A percentile compares a stretch with the other conserved stretches of the same genome.
These are phyloP conservation scores for Sporothrix inflata DNA, from an alignment of 2,329 filamentous ascomycete genomes.

Conservation along the genomic window DNA sequence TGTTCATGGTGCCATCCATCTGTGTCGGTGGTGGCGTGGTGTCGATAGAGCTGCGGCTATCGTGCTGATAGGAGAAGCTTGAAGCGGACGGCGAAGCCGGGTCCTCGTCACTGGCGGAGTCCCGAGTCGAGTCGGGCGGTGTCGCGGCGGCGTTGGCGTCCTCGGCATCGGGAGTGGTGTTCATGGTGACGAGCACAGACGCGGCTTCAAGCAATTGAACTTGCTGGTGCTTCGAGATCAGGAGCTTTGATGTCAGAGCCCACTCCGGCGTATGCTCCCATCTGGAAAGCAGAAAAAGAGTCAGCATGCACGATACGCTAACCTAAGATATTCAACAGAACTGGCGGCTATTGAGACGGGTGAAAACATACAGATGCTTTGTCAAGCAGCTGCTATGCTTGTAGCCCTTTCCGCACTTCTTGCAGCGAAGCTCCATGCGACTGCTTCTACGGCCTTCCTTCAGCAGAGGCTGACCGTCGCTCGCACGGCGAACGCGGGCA, in stretches of 20 bases:
- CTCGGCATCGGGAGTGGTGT: constrained; percentile 43
- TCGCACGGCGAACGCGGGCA: constrained; percentile 65
- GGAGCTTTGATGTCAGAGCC: constrained; percentile 93
- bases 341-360: constrained; percentile 36
- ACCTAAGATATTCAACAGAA: constrained; percentile 43
- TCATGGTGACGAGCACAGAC: constrained; percentile 95
- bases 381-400: constrained; percentile 99
- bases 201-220: constrained; percentile 96
- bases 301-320: constrained; percentile 42
- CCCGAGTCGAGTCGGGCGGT: constrained; percentile 66
- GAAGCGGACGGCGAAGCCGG: constrained; percentile 82
- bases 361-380: constrained; percentile 97
- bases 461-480: constrained; percentile 78
- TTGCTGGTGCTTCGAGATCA: constrained; percentile 99
- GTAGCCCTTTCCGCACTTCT: constrained; percentile 99
- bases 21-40: constrained; percentile 84
- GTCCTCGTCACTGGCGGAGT: constrained; percentile 77
- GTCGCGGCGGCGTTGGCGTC: constrained; percentile 43
- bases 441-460: constrained; percentile 81
- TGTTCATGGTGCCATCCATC: constrained; percentile 61
- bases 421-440: constrained; percentile 87
- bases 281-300: constrained; percentile 59
- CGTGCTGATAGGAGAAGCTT: constrained; percentile 76
- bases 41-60: constrained; percentile 81
- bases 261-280: constrained; percentile 99